phyloP scores from a whole-genome alignment of 2,329 filamentous ascomycete species.

The Epichloe festucae region DNA sequence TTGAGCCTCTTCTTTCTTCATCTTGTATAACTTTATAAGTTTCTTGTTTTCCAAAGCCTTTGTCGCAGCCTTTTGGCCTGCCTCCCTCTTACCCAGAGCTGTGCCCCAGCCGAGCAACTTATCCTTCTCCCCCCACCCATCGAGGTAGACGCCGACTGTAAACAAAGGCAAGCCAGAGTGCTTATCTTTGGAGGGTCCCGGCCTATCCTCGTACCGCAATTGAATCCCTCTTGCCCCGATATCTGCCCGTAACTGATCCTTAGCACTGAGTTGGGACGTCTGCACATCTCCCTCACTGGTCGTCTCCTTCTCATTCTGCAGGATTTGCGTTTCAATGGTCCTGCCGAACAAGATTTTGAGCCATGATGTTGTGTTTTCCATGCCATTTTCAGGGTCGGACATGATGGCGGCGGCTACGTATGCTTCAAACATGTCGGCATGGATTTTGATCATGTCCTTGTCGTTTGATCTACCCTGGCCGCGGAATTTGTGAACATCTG shows the following conservation, averaged over 20 bases:
- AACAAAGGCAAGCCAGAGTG: constrained; percentile 42
- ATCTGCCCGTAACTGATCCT: constrained; percentile 17
- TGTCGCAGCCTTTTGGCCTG: constrained; percentile 52
- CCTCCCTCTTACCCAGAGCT: constrained; percentile 55
- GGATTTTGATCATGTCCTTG: constrained; percentile 55
- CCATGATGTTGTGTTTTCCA: constrained; percentile 52
- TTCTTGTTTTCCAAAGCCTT: constrained; percentile 54
- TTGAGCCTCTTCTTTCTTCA: constrained; percentile 26
- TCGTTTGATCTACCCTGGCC: constrained; percentile 20
- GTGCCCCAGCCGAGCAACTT: constrained; percentile 50
- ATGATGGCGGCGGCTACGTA: constrained; percentile 72
- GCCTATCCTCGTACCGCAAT: constrained; percentile 48
- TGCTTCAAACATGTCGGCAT: constrained; percentile 82
- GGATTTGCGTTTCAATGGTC: constrained; percentile 44
- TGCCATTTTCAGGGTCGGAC: constrained; percentile 50
- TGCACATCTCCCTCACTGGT: neutral
- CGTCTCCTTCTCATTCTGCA: constrained; percentile 11
- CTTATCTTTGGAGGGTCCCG: constrained; percentile 38
- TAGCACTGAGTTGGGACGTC: constrained; percentile 9
- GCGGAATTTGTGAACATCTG: constrained; percentile 22
- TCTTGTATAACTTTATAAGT: constrained; percentile 36
- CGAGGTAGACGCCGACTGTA: constrained; percentile 50
- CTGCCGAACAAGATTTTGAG: constrained; percentile 61
- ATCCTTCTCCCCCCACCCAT: constrained; percentile 54
- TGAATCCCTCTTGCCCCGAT: constrained; percentile 45